Base-by-base conservation (phyloP, 129 eudicot species). In the Flaveria ramosissima region DNA sequence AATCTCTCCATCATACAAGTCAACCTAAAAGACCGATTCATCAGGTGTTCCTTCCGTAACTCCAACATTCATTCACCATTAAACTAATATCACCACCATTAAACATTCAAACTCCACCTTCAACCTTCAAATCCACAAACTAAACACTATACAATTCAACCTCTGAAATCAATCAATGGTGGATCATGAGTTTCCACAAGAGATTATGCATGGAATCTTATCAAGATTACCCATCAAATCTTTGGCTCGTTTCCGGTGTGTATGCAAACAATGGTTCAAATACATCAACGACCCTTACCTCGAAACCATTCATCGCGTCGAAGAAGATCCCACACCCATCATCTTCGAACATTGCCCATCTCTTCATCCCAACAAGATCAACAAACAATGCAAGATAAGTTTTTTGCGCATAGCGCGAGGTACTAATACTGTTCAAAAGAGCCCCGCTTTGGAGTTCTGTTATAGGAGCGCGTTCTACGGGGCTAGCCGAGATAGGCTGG, bases 201-300 rank as follows among this genome's bases (percentile, higher is more conserved):
- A 71, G 1, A 71, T 23, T 8, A 24, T 71, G 14, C 51, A 6
- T 12, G 15, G 1, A 6, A 71, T 71, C 75, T 71, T 71, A 2
- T 50, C 62, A 21, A 50, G 47, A 71, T 0, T 50, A 9, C 63
- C 42, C 2, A 26, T 71, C 46, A 71, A 50, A 50, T 70, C 75
- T 4, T 27, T 36, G 14, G 70, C 47, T 32, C 46, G 47, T 64
- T 64, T 32, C 13, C 70, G 47, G 13, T 14, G 70, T 1, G 70
- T 64, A 16, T 32, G 70, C 70, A 64, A 64, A 64, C 0, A 12
- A 30, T 39, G 71, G 51, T 17, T 66, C 26, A 6, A 72, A 32
- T 72, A 10, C 7, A 53, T 51, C 50, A n/a, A 52, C 19, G 46
- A 71, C 27, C 75, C 63, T 30, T n/a, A 48, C 63, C 75, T 71